These are phyloP conservation scores for Hagleromyces aurorensis DNA, from an alignment of 805 yeast species.

Conservation along the genomic window DNA sequence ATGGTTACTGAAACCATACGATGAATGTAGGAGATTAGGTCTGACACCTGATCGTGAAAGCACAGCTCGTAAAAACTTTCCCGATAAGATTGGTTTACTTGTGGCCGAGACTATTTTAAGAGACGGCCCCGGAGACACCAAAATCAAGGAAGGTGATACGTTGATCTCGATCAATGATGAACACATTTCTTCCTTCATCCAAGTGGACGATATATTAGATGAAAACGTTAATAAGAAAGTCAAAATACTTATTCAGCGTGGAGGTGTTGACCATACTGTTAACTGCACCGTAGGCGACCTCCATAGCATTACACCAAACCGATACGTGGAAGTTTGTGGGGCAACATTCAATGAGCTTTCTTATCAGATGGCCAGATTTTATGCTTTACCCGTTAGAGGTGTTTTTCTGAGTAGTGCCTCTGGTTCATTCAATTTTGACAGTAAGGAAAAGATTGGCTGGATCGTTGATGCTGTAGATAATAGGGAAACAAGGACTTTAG, in stretches of 20 bases:
- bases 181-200: conserved; percentile 59
- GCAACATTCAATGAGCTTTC: conserved; percentile 80
- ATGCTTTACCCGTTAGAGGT: conserved; percentile 77
- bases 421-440: conserved; percentile 61
- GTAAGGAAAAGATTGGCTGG: conserved; percentile 67
- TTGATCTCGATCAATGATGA: conserved; percentile 63
- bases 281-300: conserved; percentile 59
- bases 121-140: conserved; percentile 72
- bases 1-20: conserved; percentile 81
- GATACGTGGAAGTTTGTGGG: conserved; percentile 77
- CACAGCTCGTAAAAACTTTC: conserved; percentile 58
- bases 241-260: conserved; percentile 58
- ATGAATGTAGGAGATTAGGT: conserved; percentile 84
- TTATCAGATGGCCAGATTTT: conserved; percentile 81
- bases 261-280: conserved; percentile 51
- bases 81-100: conserved; percentile 67
- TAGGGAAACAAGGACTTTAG: conserved; percentile 62
- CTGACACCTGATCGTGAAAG: conserved; percentile 67
- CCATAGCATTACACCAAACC: conserved; percentile 73
- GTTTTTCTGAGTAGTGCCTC: conserved; percentile 72
- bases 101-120: conserved; percentile 80
- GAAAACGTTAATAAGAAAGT: conserved; percentile 52
- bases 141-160: conserved; percentile 79
- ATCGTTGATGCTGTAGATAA: conserved; percentile 72
- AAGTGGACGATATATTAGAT: conserved; percentile 80